Evolutionary conservation across 1,139 yeast genomes (phyloP).

Genomic region (Komagataea norvegica): DNA sequence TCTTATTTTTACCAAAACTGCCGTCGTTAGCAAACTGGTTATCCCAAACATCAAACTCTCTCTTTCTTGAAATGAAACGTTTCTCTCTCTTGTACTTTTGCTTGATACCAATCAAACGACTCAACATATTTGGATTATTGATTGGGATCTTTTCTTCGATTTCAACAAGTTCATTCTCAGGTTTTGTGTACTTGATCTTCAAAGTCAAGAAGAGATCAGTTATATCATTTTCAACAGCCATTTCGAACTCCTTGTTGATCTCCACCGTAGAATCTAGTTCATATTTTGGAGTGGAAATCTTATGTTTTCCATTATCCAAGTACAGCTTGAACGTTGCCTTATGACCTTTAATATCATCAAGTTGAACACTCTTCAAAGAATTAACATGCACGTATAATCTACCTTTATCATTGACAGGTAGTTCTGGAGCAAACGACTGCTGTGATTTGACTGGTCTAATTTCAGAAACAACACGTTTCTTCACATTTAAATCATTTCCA

Average conservation of each 20-base stretch:
- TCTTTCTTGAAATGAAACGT: constrained; percentile 47
- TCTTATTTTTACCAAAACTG: constrained; percentile 73
- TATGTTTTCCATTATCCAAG: constrained; percentile 86
- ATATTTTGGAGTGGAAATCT: constrained; percentile 69
- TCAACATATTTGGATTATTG: constrained; percentile 23
- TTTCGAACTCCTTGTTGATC: constrained; percentile 80
- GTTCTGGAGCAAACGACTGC: constrained; percentile 10
- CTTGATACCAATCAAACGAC: constrained; percentile 36
- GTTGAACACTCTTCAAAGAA: constrained; percentile 49
- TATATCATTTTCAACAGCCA: constrained; percentile 34
- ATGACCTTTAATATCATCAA: constrained; percentile 53
- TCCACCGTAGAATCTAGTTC: constrained; percentile 39
- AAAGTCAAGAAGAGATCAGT: constrained; percentile 63
- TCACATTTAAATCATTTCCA: constrained; percentile 6
- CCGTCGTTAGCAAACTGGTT: constrained; percentile 74
- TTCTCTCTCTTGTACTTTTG: constrained; percentile 37
- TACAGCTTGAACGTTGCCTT: constrained; percentile 65
- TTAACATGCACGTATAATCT: constrained; percentile 65
- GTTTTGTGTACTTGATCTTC: constrained; percentile 57
- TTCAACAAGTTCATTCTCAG: constrained; percentile 50
- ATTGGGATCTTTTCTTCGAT: constrained; percentile 47
- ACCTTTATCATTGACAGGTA: constrained; percentile 54
- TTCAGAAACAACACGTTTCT: constrained; percentile 12
- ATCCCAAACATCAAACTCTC: constrained; percentile 51
- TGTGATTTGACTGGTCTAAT: constrained; percentile 8